phyloP scores from a whole-genome alignment of 2,329 filamentous ascomycete genomes.

The Cytospora paraplurivora region DNA sequence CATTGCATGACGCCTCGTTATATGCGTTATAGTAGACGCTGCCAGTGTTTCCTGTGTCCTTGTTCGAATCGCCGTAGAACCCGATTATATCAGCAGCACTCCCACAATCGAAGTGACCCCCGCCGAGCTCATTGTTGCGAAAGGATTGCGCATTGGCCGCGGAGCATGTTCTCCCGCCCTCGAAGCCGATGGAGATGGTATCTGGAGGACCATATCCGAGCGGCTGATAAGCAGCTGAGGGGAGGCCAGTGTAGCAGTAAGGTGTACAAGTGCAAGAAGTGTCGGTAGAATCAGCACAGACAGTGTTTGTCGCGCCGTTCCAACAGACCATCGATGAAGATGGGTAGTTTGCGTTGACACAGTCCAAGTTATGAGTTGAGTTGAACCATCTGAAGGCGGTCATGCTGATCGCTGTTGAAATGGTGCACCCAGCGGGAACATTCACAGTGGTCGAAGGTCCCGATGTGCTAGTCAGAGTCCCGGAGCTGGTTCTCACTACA shows the following conservation, averaged over 20 bases:
- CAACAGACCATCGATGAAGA: constrained; percentile 14
- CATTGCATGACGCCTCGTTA: constrained; percentile 1
- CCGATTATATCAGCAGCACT: constrained; percentile 16
- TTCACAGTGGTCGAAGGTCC: neutral
- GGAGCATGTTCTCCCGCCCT: neutral
- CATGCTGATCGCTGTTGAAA: constrained; percentile 11
- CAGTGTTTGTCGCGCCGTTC: constrained; percentile 10
- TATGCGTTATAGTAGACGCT: constrained; percentile 19
- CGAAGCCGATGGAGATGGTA: constrained; percentile 12
- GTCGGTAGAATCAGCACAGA: constrained; percentile 10
- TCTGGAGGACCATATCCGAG: constrained; percentile 12
- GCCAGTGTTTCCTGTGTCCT: constrained; percentile 13
- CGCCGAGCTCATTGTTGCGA: constrained; percentile 12
- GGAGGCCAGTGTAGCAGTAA: constrained; percentile 2
- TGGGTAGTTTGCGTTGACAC: constrained; percentile 5
- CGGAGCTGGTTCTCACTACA: neutral
- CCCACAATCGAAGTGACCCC: constrained; percentile 20
- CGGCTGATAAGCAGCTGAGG: constrained; percentile 18
- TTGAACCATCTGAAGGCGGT: constrained; percentile 23
- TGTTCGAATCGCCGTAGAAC: constrained; percentile 20
- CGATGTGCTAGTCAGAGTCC: neutral
- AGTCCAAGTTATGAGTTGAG: constrained; percentile 24
- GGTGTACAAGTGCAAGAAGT: constrained; percentile 11
- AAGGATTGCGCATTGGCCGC: constrained; percentile 7
- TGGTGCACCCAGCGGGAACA: constrained; percentile 14